Conservation (phyloP, 495 filamentous ascomycete genomes). For the Antarctomyces pellizariae region DNA sequence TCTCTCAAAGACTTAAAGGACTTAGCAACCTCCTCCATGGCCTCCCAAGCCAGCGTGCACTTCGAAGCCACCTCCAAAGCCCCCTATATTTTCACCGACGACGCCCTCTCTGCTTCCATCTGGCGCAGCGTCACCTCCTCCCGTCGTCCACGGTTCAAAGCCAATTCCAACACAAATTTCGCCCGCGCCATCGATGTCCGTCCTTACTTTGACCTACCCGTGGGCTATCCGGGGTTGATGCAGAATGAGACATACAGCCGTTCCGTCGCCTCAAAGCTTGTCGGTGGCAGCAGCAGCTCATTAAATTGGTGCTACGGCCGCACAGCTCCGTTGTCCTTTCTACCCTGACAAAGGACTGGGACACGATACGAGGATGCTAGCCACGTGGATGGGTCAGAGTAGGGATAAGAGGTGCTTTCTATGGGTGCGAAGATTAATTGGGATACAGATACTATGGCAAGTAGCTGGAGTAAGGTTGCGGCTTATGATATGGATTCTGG, state of each 20-base stretch:
- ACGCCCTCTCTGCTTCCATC: slow-evolving; percentile 26
- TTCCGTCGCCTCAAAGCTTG: slow-evolving; percentile 13
- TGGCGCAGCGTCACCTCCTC: slow-evolving; percentile 25
- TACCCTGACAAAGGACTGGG: slow-evolving; percentile 17
- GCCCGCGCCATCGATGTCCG: slow-evolving; percentile 29
- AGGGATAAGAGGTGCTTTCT: slow-evolving; percentile 14
- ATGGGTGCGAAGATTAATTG: slow-evolving; percentile 14
- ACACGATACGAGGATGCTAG: slow-evolving; percentile 18
- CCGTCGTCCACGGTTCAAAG: slow-evolving; percentile 17
- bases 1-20: slow-evolving; percentile 20
- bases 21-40: slow-evolving; percentile 13
- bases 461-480: slow-evolving; percentile 27
- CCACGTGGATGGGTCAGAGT: slow-evolving; percentile 16
- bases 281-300: too few species aligned
- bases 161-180: slow-evolving; percentile 14
- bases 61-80: slow-evolving; percentile 5
- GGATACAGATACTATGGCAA: slow-evolving; percentile 23
- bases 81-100: slow-evolving; percentile 22
- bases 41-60: too few species aligned
- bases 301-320: slow-evolving; percentile 19
- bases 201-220: slow-evolving; percentile 18
- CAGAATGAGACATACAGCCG: slow-evolving; percentile 20
- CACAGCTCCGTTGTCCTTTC: slow-evolving; percentile 20
- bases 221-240: slow-evolving; percentile 21
- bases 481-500: slow-evolving; percentile 24